These are phyloP conservation scores for Tuber magnatum DNA, from an alignment of 495 filamentous ascomycete genomes.

Conservation along the genomic window DNA sequence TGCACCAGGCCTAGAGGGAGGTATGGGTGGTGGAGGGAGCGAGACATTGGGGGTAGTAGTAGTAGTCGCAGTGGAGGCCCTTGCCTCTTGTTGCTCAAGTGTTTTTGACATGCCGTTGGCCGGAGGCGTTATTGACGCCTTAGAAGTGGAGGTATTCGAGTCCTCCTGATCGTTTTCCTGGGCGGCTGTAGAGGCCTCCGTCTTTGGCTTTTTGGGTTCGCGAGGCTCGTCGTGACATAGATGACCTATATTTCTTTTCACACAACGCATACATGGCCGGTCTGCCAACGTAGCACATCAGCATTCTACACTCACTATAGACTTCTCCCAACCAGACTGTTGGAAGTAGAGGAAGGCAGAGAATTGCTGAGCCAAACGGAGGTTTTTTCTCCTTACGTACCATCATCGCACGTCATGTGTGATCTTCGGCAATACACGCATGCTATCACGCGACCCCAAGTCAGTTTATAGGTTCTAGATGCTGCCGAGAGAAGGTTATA, in stretches of 20 bases:
- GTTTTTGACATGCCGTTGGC: constrained; percentile 40
- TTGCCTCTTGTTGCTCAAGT: constrained; percentile 39
- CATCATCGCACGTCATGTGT: constrained; percentile 99
- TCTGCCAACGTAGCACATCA: constrained; percentile 56
- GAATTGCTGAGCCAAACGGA: constrained; percentile 29
- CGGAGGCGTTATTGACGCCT: constrained; percentile 43
- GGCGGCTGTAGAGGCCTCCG: constrained; percentile 44
- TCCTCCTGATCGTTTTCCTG: constrained; percentile 54
- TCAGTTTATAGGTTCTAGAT: constrained; percentile 44
- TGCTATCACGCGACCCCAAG: constrained; percentile 57
- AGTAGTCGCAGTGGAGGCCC: constrained; percentile 22
- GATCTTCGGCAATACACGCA: constrained; percentile 99
- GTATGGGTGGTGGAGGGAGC: constrained; percentile 40
- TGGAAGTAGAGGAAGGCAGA: constrained; percentile 28
- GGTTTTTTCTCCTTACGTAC: constrained; percentile 57
- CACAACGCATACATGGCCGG: constrained; percentile 92
- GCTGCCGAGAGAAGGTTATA: constrained; percentile 36
- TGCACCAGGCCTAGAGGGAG: constrained; percentile 36
- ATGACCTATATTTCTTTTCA: constrained; percentile 98
- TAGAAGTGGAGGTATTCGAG: constrained; percentile 52
- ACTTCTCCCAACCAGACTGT: constrained; percentile 22
- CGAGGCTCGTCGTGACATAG: constrained; percentile 96
- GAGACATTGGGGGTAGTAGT: constrained; percentile 26
- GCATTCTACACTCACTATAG: constrained; percentile 44
- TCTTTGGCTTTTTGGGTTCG: constrained; percentile 70